A percentile compares a stretch with the other conserved stretches of the same genome.
phyloP scores from a whole-genome alignment of 2,329 filamentous ascomycete species.

The Cyphellophora europaea region DNA sequence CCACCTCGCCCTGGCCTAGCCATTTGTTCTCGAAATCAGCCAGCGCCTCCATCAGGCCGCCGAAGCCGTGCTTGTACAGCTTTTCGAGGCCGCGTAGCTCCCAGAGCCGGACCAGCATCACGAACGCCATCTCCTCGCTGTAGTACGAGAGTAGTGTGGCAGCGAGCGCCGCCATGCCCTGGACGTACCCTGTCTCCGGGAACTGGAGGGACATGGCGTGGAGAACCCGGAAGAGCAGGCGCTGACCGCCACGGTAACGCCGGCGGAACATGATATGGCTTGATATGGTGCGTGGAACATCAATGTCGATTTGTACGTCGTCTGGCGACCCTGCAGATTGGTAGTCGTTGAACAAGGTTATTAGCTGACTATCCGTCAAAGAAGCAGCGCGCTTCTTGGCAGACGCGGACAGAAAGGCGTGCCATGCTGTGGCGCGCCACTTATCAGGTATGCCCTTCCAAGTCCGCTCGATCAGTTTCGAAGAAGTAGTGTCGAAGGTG shows the following conservation, averaged over 20 bases:
- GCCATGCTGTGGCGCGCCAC: constrained; percentile 91
- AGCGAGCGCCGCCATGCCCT: constrained; percentile 91
- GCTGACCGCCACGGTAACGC: constrained; percentile 84
- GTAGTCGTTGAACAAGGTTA: constrained; percentile 61
- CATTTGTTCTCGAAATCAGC: constrained; percentile 77
- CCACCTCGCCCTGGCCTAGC: constrained; percentile 70
- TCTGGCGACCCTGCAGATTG: constrained; percentile 70
- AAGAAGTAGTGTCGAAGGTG: constrained; percentile 71
- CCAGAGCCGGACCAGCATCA: constrained; percentile 96
- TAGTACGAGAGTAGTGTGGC: constrained; percentile 94
- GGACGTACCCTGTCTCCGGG: constrained; percentile 85
- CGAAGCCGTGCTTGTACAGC: constrained; percentile 76
- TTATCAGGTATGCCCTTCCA: constrained; percentile 98
- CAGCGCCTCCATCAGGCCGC: constrained; percentile 75
- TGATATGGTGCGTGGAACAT: constrained; percentile 90
- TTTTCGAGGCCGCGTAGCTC: constrained; percentile 74
- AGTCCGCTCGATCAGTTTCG: constrained; percentile 81
- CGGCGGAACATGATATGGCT: constrained; percentile 95
- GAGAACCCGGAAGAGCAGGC: constrained; percentile 82
- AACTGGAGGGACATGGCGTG: constrained; percentile 89
- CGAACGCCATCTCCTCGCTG: constrained; percentile 86
- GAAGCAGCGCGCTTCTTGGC: constrained; percentile 56
- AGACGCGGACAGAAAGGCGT: constrained; percentile 75
- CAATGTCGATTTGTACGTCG: constrained; percentile 93
- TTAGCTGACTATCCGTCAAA: constrained; percentile 61